A percentile compares a stretch with the other conserved stretches of the same genome.
Evolutionary conservation across 805 yeast species (phyloP).

Genomic region (Pichia nanzhaoensis): DNA sequence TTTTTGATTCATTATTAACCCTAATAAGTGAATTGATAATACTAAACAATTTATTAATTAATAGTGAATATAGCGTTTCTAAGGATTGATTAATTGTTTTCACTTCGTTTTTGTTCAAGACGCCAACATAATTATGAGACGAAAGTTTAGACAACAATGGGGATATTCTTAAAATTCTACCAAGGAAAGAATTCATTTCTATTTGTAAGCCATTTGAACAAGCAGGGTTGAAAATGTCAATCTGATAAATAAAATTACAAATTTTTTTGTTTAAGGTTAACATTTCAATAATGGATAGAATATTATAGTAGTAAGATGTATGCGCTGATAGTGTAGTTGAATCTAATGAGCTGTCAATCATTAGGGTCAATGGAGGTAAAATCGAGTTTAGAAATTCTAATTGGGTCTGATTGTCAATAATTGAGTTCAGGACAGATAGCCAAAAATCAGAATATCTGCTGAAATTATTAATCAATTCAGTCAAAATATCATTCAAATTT

Average conservation of each 20-base stretch:
- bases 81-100: slow-evolving; percentile 49
- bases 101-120: slow-evolving; percentile 36
- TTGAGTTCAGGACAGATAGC: slow-evolving; percentile 46
- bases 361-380: slow-evolving; percentile 37
- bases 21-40: slow-evolving; percentile 71
- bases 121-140: slow-evolving; percentile 36
- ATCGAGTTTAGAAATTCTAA: slow-evolving; percentile 53
- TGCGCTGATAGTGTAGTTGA: slow-evolving; percentile 8
- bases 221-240: slow-evolving; percentile 47
- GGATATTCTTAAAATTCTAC: slow-evolving; percentile 69
- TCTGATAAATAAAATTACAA: slow-evolving; percentile 51
- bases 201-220: slow-evolving; percentile 41
- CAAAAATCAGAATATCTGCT: slow-evolving; percentile 39
- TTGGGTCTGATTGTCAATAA: slow-evolving; percentile 61
- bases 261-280: slow-evolving; percentile 55
- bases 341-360: slow-evolving; percentile 32
- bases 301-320: slow-evolving; percentile 41
- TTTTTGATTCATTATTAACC: slow-evolving; percentile 60
- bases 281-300: slow-evolving; percentile 49
- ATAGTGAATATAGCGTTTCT: slow-evolving; percentile 55
- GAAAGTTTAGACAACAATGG: slow-evolving; percentile 57
- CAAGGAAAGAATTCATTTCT: slow-evolving; percentile 62
- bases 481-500: slow-evolving; percentile 25
- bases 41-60: slow-evolving; percentile 57
- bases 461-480: slow-evolving; percentile 22